phyloP scores from a whole-genome alignment of 2,329 filamentous ascomycete genomes.

The Xylariales sp. region DNA sequence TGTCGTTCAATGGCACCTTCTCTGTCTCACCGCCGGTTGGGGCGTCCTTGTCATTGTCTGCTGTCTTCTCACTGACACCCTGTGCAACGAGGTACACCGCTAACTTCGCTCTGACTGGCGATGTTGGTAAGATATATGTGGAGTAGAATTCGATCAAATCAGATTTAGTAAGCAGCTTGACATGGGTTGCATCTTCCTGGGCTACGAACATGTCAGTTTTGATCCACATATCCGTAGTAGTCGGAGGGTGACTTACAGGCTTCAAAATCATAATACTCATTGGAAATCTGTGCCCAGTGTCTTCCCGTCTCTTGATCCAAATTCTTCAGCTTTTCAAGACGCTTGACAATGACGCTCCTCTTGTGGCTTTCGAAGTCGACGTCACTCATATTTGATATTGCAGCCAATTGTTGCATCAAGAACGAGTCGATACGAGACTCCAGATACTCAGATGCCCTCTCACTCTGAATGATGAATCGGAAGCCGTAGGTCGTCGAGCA shows the following conservation, averaged over 20 bases:
- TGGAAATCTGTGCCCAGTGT: constrained; percentile 81
- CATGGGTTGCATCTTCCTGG: constrained; percentile 69
- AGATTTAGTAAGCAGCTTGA: constrained; percentile 70
- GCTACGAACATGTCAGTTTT: too few relatives aligned
- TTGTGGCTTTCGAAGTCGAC: constrained; percentile 88
- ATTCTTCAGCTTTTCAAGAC: constrained; percentile 89
- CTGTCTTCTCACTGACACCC: constrained; percentile 37
- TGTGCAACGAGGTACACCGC: constrained; percentile 81
- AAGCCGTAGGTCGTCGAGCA: constrained; percentile 78
- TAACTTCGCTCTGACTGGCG: constrained; percentile 71
- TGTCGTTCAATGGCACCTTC: constrained; percentile 39
- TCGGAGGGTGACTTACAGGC: constrained; percentile 70
- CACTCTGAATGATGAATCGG: constrained; percentile 88
- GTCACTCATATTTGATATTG: constrained; percentile 55
- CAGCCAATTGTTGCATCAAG: constrained; percentile 35
- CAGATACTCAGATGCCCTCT: constrained; percentile 76
- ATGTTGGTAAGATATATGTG: constrained; percentile 69
- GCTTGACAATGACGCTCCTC: constrained; percentile 78
- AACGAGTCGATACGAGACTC: constrained; percentile 87
- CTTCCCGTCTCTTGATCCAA: constrained; percentile 76
- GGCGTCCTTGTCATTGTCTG: constrained; percentile 38
- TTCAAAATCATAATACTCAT: constrained; percentile 86
- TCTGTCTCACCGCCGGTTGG: constrained; percentile 28
- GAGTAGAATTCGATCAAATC: constrained; percentile 79
- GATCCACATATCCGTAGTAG: too few relatives aligned